Conservation (phyloP, 2,329 filamentous ascomycete genomes). For the Blumeria hordei region DNA sequence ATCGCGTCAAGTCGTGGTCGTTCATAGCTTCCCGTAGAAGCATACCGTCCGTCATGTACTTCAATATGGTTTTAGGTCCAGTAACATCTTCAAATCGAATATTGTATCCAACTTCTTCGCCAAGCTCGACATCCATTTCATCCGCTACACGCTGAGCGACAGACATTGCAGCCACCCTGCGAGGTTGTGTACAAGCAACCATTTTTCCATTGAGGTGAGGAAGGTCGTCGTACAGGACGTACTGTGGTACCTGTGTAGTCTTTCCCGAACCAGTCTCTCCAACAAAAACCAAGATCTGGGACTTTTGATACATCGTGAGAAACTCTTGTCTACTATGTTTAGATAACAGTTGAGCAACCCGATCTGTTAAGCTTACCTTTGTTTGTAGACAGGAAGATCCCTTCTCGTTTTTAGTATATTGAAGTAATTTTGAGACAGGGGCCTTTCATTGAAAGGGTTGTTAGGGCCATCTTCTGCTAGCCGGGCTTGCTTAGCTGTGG, state of each 20-base stretch:
- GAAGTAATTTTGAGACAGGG: conserved; percentile 68
- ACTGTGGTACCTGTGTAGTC: conserved; percentile 96
- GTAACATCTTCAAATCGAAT: conserved; percentile 98
- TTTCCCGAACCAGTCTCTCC: conserved; percentile 98
- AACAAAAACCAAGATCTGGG: conserved; percentile 92
- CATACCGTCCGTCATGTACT: conserved; percentile 99
- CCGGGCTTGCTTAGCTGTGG: conserved; percentile 51
- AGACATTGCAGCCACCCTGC: conserved; percentile 95
- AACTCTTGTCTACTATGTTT: conserved; percentile 52
- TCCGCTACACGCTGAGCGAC: conserved; percentile 94
- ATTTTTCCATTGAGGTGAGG: conserved; percentile 70
- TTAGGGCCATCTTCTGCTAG: conserved; percentile 53
- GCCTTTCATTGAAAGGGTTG: conserved; percentile 65
- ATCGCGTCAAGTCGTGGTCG: conserved; percentile 73
- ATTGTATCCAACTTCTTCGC: conserved; percentile 91
- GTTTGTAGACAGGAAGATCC: conserved; percentile 74
- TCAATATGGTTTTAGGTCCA: conserved; percentile 66
- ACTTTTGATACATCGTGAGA: conserved; percentile 72
- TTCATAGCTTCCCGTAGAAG: conserved; percentile 89
- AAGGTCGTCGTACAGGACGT: conserved; percentile 89
- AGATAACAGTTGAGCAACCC: background rate
- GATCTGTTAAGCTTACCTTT: conserved; percentile 32
- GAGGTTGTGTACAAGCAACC: conserved; percentile 89
- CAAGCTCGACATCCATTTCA: conserved; percentile 82
- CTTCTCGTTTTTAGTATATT: conserved; percentile 65